Percentiles rank a stretch among this genome's conserved stretches.
Conservation (phyloP, 805 yeast genomes). For the Saccharomycopsis javanensis region DNA sequence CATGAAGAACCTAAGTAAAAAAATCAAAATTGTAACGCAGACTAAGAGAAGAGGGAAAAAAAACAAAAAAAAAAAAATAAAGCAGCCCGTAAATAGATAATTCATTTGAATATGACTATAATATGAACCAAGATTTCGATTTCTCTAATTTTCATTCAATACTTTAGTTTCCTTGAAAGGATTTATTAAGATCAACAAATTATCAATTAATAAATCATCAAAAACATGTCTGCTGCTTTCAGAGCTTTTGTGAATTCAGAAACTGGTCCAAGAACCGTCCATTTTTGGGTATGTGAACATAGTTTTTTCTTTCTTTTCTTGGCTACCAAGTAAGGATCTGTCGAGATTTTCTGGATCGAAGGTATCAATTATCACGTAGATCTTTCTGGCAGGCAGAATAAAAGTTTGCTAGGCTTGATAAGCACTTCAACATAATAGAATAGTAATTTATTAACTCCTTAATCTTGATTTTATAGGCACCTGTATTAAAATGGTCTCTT, state of each 20-base stretch:
- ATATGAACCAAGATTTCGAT: not conserved
- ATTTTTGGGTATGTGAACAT: constrained; percentile 68
- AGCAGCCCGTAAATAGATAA: too few relatives aligned
- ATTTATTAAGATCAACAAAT: too few relatives aligned
- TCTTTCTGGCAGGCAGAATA: too few relatives aligned
- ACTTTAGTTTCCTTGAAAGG: too few relatives aligned
- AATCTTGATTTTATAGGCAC: constrained; percentile 13
- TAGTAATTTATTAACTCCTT: constrained; percentile 10
- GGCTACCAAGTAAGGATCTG: not conserved
- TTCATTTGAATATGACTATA: too few relatives aligned
- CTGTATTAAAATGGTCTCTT: constrained; percentile 56
- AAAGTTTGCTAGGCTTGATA: not conserved
- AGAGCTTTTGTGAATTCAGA: constrained; percentile 68
- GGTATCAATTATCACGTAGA: not conserved
- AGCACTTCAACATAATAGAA: too few relatives aligned
- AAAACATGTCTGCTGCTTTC: constrained; percentile 43
- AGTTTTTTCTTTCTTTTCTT: not conserved
- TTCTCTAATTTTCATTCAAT: too few relatives aligned
- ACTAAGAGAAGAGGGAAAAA: not conserved
- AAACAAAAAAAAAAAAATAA: not conserved
- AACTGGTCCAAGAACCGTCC: constrained; percentile 96
- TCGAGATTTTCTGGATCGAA: not conserved
- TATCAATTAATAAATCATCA: not conserved
- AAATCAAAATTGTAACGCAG: not conserved
- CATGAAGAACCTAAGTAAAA: not conserved